Evolutionary conservation across 768 basidiomycete species (phyloP), one percentile per base, ranked within the genome.

Genomic region (Boletellus emodensis): DNA sequence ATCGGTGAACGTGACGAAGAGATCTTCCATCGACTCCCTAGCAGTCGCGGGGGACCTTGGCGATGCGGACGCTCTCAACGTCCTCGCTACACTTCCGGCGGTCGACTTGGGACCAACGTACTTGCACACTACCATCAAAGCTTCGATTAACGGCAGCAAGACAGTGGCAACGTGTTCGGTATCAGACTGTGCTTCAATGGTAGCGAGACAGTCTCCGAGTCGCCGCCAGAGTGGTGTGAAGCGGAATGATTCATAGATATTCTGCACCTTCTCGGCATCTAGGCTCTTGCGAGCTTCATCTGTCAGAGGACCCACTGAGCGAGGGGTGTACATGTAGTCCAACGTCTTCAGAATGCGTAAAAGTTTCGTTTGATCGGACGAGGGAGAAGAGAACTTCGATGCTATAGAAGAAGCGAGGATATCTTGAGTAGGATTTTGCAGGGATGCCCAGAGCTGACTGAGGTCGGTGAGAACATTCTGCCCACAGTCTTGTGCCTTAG

Each of bases 101-200:
- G 74, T 60, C 3, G 77, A 70, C 58, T 85, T 85, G 7, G 86
- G 74, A 8, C 87, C 88, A 26, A 89, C 90, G 65, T 94, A 91
- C 69, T 96, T 96, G 80, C 92, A 96, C 35, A 99, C 92, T 1
- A 99, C 94, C 95, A 99, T 97, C 53, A 99, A 73, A 2, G 94
- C 82, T 68, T 99, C 96, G 52, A 99, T 96, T 41, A 97, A 76
- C 11, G 96, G 96, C 30, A 99, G 74, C 2, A 99, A 75, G 13
- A 97, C 91, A 2, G 90, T 94, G 4, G 92, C 92, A 43, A 95
- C 83, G 64, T 96, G 89, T 50, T 90, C 89, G 38, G 84, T 82
- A 54, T 89, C 84, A 0, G 85, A 74, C 51, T 84, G 83, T 54
- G 85, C 83, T 61, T 92, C 90, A 52, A 98, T 85, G 46, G 85